Conservation (phyloP, 768 basidiomycete genomes). For the Pulveroboletus sp. region DNA sequence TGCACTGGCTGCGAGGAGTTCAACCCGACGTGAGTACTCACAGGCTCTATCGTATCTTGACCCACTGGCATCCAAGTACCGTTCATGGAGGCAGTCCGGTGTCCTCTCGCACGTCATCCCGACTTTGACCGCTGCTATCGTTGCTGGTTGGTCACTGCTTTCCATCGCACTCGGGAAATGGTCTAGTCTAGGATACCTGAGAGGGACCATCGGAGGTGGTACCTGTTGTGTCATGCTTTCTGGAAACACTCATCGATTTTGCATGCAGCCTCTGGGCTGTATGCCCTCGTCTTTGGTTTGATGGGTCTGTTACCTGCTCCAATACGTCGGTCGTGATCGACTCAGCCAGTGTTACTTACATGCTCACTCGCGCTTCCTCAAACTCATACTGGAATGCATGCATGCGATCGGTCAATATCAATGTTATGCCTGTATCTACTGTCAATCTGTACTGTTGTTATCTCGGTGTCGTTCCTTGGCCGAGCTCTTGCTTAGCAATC, state of each 20-base stretch:
- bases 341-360: too few species aligned
- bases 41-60: background rate
- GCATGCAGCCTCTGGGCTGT: constrained; percentile 60
- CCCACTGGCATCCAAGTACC: constrained; percentile 52
- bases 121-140: constrained; percentile 64
- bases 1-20: constrained; percentile 65
- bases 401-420: constrained; percentile 5
- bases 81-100: constrained; percentile 70
- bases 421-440: constrained; percentile 13
- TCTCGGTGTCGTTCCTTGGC: constrained; percentile 2
- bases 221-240: background rate
- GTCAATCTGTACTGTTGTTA: constrained; percentile 10
- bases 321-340: constrained; percentile 42
- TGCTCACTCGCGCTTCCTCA: background rate
- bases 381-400: constrained; percentile 6
- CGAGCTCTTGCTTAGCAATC: background rate
- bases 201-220: constrained; percentile 62
- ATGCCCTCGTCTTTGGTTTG: constrained; percentile 69
- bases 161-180: constrained; percentile 64
- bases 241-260: constrained; percentile 1
- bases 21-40: constrained; percentile 60
- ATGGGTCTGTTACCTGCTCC: constrained; percentile 72
- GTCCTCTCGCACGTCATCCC: constrained; percentile 68
- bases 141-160: constrained; percentile 65
- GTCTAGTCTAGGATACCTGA: constrained; percentile 61